Evolutionary conservation across 352 stramenopile genomes (phyloP), one percentile per base, ranked within the genome.

Genomic region (Phytophthora pisi): DNA sequence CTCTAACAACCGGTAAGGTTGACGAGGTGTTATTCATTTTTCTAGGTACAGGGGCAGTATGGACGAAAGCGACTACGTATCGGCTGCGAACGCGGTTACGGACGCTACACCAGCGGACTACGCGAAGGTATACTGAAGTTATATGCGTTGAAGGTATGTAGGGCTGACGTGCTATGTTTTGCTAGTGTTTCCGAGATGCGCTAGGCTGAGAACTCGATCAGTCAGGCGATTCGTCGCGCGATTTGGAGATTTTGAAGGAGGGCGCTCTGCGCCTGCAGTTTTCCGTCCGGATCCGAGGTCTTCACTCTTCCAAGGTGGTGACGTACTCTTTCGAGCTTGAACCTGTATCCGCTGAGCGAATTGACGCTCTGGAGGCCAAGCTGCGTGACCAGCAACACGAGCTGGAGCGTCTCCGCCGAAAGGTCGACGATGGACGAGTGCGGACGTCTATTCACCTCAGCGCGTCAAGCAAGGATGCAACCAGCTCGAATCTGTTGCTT

Each of bases 311-410:
- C 30, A 24, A 31, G 15, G 36, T 55, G 11, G 59, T 42, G 1
- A 60, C 45, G 23, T 77, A 60, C 26, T 20, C 46, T 5, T 77
- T 77, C 40, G 46, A 69, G 2, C 60, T 74, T 2, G 23, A 67
- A 30, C 36, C 69, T 9, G 51, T 70, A 0, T 52, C 64, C 0
- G 59, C 68, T 0, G 60, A 77, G 20, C 31, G 61, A 24, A 61
- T 77, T 43, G 50, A 74, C 18, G 16, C 65, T 15, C 16, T 74
- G 42, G 54, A 69, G 26, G 58, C 54, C 0, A 74, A 74, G 36
- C 2, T 74, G 34, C 49, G 54, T 2, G 60, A 66, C 18, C 40
- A 56, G 10, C 51, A 61, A 11, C 26, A 60, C 2, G 50, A 59
- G 9, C 18, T 66, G n/a, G 13, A 57, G 18, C 18, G 13, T 18